Evolutionary conservation across 1,139 yeast genomes (phyloP).

Genomic region (Hyphopichia burtonii): DNA sequence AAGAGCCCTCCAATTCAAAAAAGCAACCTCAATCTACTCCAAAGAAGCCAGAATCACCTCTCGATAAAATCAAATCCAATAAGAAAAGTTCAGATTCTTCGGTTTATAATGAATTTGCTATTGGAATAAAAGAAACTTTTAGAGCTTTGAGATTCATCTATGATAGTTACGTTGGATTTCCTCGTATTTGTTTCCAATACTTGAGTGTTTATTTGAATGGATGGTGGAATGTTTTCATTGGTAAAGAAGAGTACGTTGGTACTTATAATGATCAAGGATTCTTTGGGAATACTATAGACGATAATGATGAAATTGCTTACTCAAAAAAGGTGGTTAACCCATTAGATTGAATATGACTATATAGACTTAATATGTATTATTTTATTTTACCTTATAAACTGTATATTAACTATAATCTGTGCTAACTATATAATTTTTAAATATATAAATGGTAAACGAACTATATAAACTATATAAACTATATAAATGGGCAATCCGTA

Average conservation of each 20-base stretch:
- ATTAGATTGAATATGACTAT: no score
- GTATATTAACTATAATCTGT: no score
- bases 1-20: background rate
- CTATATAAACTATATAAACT: background rate
- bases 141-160: constrained; percentile 69
- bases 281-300: background rate
- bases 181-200: constrained; percentile 56
- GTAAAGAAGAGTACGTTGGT: constrained; percentile 31
- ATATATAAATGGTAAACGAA: background rate
- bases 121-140: constrained; percentile 56
- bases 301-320: constrained; percentile 3
- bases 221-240: constrained; percentile 77
- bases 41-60: background rate
- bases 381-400: no score
- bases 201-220: constrained; percentile 47
- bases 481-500: background rate
- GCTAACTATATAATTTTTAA: no score
- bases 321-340: constrained; percentile 2
- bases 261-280: constrained; percentile 2
- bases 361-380: no score
- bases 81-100: constrained; percentile 15
- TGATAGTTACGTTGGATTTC: constrained; percentile 68
- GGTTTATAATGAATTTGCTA: constrained; percentile 41
- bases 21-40: background rate
- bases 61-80: constrained; percentile 2